Base-by-base conservation (phyloP, 2,329 filamentous ascomycete species). In the Neophaeococcomyces aloes region DNA sequence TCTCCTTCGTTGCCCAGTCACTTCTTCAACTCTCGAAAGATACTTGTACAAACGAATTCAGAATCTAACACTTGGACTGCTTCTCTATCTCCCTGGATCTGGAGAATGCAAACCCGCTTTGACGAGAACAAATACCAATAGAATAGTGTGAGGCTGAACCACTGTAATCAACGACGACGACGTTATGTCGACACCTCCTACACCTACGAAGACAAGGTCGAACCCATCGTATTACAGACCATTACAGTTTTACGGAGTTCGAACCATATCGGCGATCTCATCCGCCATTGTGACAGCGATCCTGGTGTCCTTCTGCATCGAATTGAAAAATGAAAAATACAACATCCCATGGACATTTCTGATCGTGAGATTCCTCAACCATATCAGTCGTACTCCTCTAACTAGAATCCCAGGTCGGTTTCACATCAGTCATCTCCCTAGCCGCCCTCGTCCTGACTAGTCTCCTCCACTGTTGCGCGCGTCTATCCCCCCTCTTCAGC, bases 301-400 rank as follows among this genome's bases (percentile, higher is more conserved):
- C 39, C 68, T 78, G 58, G 62, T 62, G 45, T 74, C 70, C 50
- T 79, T 79, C 59, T 74, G 49, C 70, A 64, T 51, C 50, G 69
- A 76, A 50, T 65, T 79, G 17, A 65, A 65, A 15, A 61, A 65
- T 34, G 71, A 72, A 48, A 59, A 68, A 38, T 75, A 69, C 59
- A 65, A 64, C 35, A 61, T 75, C 3, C 76, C 76, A 0, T 78
- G 73, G 69, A 75, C 74, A 2, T 79, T 79, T 54, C 64, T 78
- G 14, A 60, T 78, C 48, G 75, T 78, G 65, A 49, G 67, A 53
- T 29, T 43, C n/a, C n/a, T n/a, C n/a, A n/a, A n/a, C n/a, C 38
- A 29, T 8, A 14, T 30, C 18, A 4, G 10, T 8, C 7, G 19
- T 3, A 29, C 19, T 7, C 36, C 19, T 3, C 19, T 43, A 25